Evolutionary conservation across 2,329 filamentous ascomycete species (phyloP).

Genomic region (Escovopsis sp.): DNA sequence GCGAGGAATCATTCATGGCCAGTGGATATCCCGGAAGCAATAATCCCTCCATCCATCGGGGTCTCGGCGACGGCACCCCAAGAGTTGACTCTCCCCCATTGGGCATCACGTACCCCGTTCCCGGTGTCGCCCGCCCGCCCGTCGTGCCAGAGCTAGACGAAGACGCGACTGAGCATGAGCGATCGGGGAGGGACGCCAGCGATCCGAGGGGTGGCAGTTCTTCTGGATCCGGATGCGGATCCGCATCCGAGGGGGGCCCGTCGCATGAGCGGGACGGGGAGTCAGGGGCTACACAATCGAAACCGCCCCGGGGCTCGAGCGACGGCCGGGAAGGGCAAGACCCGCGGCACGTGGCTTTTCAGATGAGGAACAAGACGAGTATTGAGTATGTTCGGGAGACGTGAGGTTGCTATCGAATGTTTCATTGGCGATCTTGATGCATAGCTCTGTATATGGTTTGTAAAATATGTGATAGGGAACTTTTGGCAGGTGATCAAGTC

Average conservation of each 20-base stretch:
- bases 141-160: conserved; percentile 1
- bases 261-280: too few relatives aligned
- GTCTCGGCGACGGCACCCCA: conserved; percentile 1
- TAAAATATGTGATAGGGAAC: too few relatives aligned
- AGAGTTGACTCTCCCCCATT: not conserved
- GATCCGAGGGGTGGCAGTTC: too few relatives aligned
- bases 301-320: not conserved
- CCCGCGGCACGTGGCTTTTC: not conserved
- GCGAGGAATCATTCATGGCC: conserved; percentile 1
- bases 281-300: too few relatives aligned
- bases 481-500: too few relatives aligned
- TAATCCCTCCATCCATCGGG: not conserved
- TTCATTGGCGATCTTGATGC: too few relatives aligned
- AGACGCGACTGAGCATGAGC: not conserved
- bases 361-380: not conserved
- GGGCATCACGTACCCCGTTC: not conserved
- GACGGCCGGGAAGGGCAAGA: not conserved
- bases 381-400: not conserved
- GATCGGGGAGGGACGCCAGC: too few relatives aligned
- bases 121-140: not conserved
- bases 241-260: too few relatives aligned
- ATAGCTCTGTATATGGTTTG: too few relatives aligned
- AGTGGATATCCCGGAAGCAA: conserved; percentile 1
- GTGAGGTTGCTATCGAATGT: too few relatives aligned
- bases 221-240: too few relatives aligned